These are phyloP conservation scores for Coprinopsis strossmayeri DNA, from an alignment of 768 basidiomycete genomes.

Conservation along the genomic window DNA sequence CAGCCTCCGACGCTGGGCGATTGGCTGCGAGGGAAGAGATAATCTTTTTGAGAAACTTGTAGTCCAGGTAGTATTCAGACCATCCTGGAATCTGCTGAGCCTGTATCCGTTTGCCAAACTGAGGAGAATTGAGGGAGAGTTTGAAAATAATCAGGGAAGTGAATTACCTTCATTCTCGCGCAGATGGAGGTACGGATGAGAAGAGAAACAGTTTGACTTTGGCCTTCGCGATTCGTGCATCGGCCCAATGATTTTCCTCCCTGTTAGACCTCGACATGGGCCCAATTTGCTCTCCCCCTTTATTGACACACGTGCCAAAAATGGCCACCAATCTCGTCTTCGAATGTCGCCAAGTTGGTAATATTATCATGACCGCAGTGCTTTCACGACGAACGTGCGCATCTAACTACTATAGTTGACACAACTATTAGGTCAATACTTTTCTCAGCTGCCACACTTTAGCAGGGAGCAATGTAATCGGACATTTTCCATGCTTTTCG, in stretches of 20 bases:
- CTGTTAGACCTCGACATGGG: not conserved
- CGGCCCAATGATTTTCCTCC: not conserved
- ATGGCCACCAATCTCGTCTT: slow-evolving; percentile 5
- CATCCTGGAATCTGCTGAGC: slow-evolving; percentile 96
- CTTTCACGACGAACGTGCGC: slow-evolving; percentile 43
- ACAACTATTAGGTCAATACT: slow-evolving; percentile 57
- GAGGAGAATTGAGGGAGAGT: slow-evolving; percentile 11
- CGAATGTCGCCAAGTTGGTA: slow-evolving; percentile 17
- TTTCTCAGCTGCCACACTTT: slow-evolving; percentile 82
- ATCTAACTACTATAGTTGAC: slow-evolving; percentile 9
- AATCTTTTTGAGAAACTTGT: slow-evolving; percentile 98
- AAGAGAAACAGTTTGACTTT: slow-evolving; percentile 1
- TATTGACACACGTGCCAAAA: slow-evolving; percentile 13
- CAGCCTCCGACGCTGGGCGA: slow-evolving; percentile 86
- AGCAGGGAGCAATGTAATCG: slow-evolving; percentile 76
- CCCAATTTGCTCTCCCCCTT: not conserved
- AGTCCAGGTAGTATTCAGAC: slow-evolving; percentile 93
- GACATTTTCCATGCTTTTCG: slow-evolving; percentile 72
- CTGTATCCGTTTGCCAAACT: slow-evolving; percentile 99
- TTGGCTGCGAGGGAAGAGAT: slow-evolving; percentile 91
- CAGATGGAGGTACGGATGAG: not conserved
- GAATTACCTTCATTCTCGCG: slow-evolving; percentile 29
- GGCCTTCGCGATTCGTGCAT: not conserved
- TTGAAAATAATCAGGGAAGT: slow-evolving; percentile 6
- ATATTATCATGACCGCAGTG: slow-evolving; percentile 15